A percentile compares a stretch with the other conserved stretches of the same genome.
These are phyloP conservation scores for Phytophthora vignae DNA, from an alignment of 352 stramenopile genomes.

Conservation along the genomic window DNA sequence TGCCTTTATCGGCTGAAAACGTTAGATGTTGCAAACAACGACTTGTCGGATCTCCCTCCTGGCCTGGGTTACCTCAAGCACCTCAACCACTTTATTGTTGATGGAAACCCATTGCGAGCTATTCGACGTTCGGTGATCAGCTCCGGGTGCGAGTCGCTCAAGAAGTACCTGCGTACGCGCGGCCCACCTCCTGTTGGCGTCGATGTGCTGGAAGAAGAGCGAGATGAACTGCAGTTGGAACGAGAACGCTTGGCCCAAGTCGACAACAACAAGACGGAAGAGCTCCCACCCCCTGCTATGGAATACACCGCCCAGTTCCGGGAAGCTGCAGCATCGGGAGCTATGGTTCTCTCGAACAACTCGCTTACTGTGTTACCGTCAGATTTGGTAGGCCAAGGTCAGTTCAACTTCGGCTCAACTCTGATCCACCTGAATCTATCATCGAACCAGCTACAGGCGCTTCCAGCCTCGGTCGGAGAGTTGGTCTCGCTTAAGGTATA, in stretches of 20 bases:
- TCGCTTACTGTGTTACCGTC: constrained; percentile 40
- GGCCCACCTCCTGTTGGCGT: constrained; percentile 58
- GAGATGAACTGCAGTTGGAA: constrained; percentile 61
- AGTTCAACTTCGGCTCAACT: constrained; percentile 56
- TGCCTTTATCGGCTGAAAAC: constrained; percentile 78
- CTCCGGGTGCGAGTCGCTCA: constrained; percentile 76
- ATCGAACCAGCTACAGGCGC: constrained; percentile 60
- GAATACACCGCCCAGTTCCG: constrained; percentile 52
- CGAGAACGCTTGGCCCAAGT: constrained; percentile 28
- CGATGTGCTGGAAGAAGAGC: constrained; percentile 75
- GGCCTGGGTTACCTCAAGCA: constrained; percentile 83
- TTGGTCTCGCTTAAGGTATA: constrained; percentile 58
- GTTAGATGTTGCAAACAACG: constrained; percentile 85
- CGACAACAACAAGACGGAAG: constrained; percentile 6
- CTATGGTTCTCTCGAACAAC: constrained; percentile 55
- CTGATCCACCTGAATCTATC: constrained; percentile 75
- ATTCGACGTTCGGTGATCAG: constrained; percentile 76
- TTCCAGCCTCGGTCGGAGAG: constrained; percentile 57
- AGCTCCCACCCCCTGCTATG: constrained; percentile 10
- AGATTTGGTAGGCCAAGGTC: constrained; percentile 30
- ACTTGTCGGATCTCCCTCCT: constrained; percentile 76
- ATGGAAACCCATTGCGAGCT: constrained; percentile 78
- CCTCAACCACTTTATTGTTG: constrained; percentile 77
- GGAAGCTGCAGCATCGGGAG: constrained; percentile 65
- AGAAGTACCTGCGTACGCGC: constrained; percentile 84